These are phyloP conservation scores for Trichosporon faecale DNA, from an alignment of 1,284 basidiomycete genomes.

Conservation along the genomic window DNA sequence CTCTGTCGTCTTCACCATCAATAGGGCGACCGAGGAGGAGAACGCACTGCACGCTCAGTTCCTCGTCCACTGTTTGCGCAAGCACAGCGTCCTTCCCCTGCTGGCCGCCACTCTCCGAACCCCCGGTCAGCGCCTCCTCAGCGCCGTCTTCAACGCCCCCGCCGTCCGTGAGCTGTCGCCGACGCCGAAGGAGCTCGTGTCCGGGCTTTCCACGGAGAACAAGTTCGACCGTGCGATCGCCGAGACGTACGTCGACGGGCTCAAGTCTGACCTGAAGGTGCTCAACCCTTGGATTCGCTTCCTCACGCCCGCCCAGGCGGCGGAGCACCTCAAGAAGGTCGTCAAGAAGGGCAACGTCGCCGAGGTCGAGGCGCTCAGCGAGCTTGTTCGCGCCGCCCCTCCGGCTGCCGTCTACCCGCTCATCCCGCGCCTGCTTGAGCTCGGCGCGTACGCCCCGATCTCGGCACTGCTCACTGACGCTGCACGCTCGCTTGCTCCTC, in stretches of 20 bases:
- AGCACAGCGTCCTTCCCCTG: slow-evolving; percentile 7
- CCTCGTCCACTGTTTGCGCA: slow-evolving; percentile 26
- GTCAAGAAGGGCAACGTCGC: slow-evolving; percentile 15
- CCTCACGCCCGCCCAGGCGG: slow-evolving; percentile 26
- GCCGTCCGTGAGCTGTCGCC: background rate
- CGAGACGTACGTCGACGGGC: slow-evolving; percentile 24
- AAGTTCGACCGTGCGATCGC: slow-evolving; percentile 29
- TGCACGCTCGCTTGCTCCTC: slow-evolving; percentile 12
- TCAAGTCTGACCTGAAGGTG: slow-evolving; percentile 22
- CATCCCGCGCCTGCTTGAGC: slow-evolving; percentile 14
- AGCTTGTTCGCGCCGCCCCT: slow-evolving; percentile 12
- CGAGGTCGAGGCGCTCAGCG: slow-evolving; percentile 7
- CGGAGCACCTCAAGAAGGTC: slow-evolving; percentile 16
- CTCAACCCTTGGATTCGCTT: slow-evolving; percentile 38
- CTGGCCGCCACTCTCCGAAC: slow-evolving; percentile 10
- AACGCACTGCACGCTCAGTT: slow-evolving; percentile 26
- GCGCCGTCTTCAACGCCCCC: background rate
- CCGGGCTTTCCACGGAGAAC: background rate
- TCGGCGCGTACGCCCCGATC: slow-evolving; percentile 18
- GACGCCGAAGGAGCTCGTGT: background rate
- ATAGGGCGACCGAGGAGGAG: slow-evolving; percentile 13
- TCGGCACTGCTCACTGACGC: slow-evolving; percentile 9
- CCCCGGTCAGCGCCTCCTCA: background rate
- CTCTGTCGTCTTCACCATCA: slow-evolving; percentile 13
- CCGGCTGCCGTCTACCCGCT: slow-evolving; percentile 12